phyloP scores from a whole-genome alignment of 768 basidiomycete species.

The Leccinum olivaceopallidum region DNA sequence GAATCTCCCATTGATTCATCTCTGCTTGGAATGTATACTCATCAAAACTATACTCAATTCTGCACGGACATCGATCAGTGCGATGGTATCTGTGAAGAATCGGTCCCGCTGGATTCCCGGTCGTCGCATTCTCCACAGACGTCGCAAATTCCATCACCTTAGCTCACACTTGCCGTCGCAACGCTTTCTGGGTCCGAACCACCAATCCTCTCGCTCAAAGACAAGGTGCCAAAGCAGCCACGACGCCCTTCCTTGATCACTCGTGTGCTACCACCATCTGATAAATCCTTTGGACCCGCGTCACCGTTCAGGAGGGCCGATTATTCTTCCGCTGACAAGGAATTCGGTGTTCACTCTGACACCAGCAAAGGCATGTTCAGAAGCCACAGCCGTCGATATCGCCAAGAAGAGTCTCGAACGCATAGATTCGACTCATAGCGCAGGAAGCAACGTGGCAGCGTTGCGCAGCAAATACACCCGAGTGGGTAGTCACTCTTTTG shows the following conservation, averaged over 20 bases:
- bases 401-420: conserved; percentile 44
- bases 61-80: too few relatives aligned
- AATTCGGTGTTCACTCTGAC: conserved; percentile 33
- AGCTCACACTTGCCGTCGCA: not conserved
- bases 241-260: conserved; percentile 26
- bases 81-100: too few relatives aligned
- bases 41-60: too few relatives aligned
- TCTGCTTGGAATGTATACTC: too few relatives aligned
- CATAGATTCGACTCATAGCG: conserved; percentile 50
- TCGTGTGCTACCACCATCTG: conserved; percentile 13
- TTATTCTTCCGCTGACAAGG: conserved; percentile 27
- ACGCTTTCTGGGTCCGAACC: not conserved
- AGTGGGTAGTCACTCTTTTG: conserved; percentile 42
- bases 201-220: not conserved
- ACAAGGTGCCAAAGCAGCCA: conserved; percentile 11
- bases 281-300: conserved; percentile 16
- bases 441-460: conserved; percentile 52
- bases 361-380: conserved; percentile 16
- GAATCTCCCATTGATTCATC: too few relatives aligned
- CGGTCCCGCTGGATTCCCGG: too few relatives aligned
- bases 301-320: conserved; percentile 25
- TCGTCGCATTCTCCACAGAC: too few relatives aligned
- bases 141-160: too few relatives aligned
- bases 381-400: conserved; percentile 33
- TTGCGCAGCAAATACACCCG: conserved; percentile 65